phyloP scores from a whole-genome alignment of 495 filamentous ascomycete genomes.

The Tuber umbilicatum region DNA sequence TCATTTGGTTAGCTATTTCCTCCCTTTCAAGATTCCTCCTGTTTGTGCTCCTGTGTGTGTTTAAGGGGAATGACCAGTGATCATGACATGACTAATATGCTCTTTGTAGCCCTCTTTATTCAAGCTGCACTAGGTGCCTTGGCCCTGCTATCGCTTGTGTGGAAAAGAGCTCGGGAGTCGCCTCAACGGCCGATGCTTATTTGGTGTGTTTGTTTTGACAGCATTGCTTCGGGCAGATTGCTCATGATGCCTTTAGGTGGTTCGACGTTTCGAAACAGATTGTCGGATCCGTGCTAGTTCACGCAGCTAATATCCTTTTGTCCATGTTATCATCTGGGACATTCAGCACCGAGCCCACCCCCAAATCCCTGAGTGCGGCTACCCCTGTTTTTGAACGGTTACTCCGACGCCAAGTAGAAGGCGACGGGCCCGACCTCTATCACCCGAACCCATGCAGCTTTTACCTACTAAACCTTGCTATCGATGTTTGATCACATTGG shows the following conservation, averaged over 20 bases:
- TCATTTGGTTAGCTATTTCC: conserved; percentile 36
- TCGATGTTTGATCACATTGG: conserved; percentile 67
- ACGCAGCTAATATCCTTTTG: conserved; percentile 87
- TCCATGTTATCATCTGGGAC: conserved; percentile 86
- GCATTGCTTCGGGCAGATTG: background rate
- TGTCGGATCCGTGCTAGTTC: conserved; percentile 83
- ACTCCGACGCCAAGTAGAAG: background rate
- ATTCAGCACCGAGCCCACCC: conserved; percentile 51
- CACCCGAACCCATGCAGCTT: conserved; percentile 92
- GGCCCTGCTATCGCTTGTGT: conserved; percentile 78
- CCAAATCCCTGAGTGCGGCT: conserved; percentile 40
- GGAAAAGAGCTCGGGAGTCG: conserved; percentile 83
- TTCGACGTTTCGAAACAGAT: conserved; percentile 98
- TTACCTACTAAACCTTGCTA: conserved; percentile 85
- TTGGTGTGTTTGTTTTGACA: conserved; percentile 50
- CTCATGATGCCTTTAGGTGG: conserved; percentile 45
- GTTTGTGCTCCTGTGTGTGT: background rate
- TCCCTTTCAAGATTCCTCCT: background rate
- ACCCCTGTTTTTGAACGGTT: background rate
- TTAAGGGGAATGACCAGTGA: conserved; percentile 6
- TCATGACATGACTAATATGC: conserved; percentile 2
- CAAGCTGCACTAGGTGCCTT: conserved; percentile 80
- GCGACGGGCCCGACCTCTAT: conserved; percentile 50
- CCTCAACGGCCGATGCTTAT: conserved; percentile 88
- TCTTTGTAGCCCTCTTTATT: conserved; percentile 61